A percentile compares a stretch with the other conserved stretches of the same genome.
These are phyloP conservation scores for Microbotryomycetes sp. DNA, from an alignment of 1,284 basidiomycete species.

Conservation along the genomic window DNA sequence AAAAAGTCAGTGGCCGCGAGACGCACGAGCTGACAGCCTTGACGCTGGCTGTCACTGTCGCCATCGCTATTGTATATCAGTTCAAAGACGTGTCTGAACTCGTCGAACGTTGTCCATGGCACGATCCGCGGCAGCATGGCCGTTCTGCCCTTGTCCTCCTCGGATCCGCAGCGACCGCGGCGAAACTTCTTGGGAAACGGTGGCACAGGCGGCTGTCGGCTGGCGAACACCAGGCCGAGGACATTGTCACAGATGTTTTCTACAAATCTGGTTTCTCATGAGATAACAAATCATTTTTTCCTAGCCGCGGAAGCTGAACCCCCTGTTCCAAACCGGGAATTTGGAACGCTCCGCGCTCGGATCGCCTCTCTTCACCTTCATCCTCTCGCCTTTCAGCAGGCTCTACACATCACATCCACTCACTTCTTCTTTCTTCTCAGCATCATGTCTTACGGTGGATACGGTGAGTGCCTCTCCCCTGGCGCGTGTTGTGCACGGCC, in stretches of 20 bases:
- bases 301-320: neutral
- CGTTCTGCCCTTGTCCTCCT: neutral
- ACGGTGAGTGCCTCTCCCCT: too few species aligned
- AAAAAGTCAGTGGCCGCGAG: neutral
- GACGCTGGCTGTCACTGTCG: neutral
- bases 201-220: too few species aligned
- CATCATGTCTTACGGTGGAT: slow-evolving; percentile 30
- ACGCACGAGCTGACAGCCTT: neutral
- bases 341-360: too few species aligned
- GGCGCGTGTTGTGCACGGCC: neutral
- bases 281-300: neutral
- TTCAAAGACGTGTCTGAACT: neutral
- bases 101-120: neutral
- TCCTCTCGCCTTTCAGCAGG: neutral
- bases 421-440: neutral
- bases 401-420: neutral
- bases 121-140: neutral
- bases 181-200: too few species aligned
- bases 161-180: too few species aligned
- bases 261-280: neutral
- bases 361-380: neutral
- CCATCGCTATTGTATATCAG: neutral
- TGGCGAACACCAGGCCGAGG: neutral
- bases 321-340: too few species aligned
- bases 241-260: neutral